Conservation (phyloP, 352 stramenopile species). For the Globisporangium radiosum region DNA sequence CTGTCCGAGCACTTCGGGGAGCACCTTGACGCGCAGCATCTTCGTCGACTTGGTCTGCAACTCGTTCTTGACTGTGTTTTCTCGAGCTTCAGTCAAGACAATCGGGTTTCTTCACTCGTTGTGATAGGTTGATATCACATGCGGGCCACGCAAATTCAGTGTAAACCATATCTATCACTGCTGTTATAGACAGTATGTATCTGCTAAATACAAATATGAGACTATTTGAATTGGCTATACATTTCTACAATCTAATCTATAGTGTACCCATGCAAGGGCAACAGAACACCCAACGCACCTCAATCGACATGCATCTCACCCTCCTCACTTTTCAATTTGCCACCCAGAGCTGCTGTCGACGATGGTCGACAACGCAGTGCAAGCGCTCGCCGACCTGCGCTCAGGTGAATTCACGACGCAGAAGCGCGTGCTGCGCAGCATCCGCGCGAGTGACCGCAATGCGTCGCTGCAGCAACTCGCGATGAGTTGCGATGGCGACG, state of each 20-base stretch:
- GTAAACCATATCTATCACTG: no score
- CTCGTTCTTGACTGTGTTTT: no score
- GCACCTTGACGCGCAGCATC: slow-evolving; percentile 75
- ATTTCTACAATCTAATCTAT: background rate
- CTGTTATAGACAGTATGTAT: no score
- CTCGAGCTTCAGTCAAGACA: no score
- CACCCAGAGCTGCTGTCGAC: background rate
- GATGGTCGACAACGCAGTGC: no score
- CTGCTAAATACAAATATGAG: no score
- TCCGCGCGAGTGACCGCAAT: background rate
- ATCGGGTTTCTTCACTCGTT: no score
- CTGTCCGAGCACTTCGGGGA: slow-evolving; percentile 73
- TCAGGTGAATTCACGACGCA: background rate
- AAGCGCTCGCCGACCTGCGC: background rate
- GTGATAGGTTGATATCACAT: no score
- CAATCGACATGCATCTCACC: no score
- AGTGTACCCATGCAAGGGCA: background rate
- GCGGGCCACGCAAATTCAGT: no score
- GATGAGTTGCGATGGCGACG: background rate
- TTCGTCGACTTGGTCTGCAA: background rate
- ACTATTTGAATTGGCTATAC: no score
- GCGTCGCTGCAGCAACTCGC: background rate
- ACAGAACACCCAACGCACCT: no score
- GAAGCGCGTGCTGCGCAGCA: background rate
- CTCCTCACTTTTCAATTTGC: background rate